phyloP scores from a whole-genome alignment of 768 basidiomycete genomes.

The Termitomyces sp. region DNA sequence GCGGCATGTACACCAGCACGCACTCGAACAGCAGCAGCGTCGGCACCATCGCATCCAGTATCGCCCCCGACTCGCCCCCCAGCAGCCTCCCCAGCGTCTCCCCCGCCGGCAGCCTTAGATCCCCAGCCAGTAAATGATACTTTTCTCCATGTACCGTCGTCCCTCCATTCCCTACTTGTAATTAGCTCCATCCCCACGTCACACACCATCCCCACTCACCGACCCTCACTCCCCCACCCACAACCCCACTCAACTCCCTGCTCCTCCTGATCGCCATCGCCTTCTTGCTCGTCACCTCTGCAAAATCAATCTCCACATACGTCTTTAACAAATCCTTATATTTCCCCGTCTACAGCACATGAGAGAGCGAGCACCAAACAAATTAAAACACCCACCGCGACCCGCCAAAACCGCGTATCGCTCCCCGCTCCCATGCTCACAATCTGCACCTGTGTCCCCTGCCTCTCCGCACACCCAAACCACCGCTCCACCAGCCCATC shows the following conservation, averaged over 20 bases:
- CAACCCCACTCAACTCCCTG: conserved; percentile 41
- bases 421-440: conserved; percentile 95
- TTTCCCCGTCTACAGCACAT: conserved; percentile 44
- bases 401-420: conserved; percentile 92
- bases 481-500: conserved; percentile 71
- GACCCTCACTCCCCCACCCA: conserved; percentile 44
- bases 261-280: conserved; percentile 73
- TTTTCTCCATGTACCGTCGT: conserved; percentile 45
- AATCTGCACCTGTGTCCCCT: conserved; percentile 65
- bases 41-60: conserved; percentile 61
- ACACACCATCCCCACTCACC: too few relatives aligned
- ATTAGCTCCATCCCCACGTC: too few relatives aligned
- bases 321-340: conserved; percentile 40
- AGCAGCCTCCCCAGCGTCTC: conserved; percentile 31
- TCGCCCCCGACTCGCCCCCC: conserved; percentile 11
- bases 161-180: conserved; percentile 60
- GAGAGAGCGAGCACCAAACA: not conserved
- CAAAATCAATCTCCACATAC: conserved; percentile 91
- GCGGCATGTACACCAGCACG: conserved; percentile 83
- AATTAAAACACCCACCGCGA: conserved; percentile 51
- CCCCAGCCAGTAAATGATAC: conserved; percentile 72
- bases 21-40: conserved; percentile 92
- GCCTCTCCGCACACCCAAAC: conserved; percentile 39
- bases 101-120: conserved; percentile 61
- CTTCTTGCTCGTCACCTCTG: conserved; percentile 80